Evolutionary conservation across 177 flowering plant genomes (phyloP).

Genomic region (Vitis hybrid): DNA sequence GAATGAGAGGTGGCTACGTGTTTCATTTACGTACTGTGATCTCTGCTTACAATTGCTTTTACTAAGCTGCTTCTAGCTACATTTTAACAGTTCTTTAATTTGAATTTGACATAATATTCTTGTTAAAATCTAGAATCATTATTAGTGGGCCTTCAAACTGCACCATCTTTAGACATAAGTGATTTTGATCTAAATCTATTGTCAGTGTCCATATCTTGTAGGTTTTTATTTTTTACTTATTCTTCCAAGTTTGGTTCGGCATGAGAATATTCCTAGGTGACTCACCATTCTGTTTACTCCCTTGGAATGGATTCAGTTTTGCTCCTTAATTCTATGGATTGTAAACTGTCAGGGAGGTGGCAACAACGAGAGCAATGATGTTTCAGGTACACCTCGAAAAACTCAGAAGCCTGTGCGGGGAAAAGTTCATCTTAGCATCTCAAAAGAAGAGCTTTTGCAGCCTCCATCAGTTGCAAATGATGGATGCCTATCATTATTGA

Average conservation of each 20-base stretch:
- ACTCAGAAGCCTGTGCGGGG: constrained; percentile 29
- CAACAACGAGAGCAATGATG: constrained; percentile 41
- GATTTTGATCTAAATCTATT: background rate
- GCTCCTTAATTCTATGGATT: background rate
- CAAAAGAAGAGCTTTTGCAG: constrained; percentile 22
- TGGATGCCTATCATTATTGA: constrained; percentile 39
- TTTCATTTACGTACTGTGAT: no score
- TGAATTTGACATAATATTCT: no score
- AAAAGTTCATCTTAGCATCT: constrained; percentile 19
- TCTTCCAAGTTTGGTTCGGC: background rate
- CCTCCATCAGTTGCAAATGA: constrained; percentile 22
- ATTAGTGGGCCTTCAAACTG: no score
- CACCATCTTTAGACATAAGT: no score
- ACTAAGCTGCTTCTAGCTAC: no score
- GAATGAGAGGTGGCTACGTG: no score
- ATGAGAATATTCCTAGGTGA: background rate
- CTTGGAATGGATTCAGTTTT: background rate
- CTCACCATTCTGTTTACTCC: background rate
- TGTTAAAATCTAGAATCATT: no score
- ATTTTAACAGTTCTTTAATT: no score
- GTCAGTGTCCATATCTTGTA: background rate
- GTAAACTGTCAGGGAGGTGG: constrained; percentile 34
- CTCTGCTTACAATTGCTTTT: no score
- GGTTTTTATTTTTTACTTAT: no score
- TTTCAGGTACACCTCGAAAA: constrained; percentile 18